Percentiles rank a stretch among this genome's conserved stretches.
phyloP scores from a whole-genome alignment of 73 alveolate species.

The Durusdinium trenchii region DNA sequence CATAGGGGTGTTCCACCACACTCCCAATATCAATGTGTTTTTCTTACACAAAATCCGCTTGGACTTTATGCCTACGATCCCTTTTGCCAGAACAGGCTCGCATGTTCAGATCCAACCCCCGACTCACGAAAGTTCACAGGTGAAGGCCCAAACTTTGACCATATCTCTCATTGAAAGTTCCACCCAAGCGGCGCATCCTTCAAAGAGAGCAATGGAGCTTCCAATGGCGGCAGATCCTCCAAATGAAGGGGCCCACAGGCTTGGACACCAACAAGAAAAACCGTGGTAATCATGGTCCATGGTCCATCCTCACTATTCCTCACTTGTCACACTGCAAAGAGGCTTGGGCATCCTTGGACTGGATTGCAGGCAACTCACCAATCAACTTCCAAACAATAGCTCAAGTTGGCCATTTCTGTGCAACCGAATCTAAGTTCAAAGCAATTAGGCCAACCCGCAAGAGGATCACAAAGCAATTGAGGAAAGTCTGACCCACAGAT shows the following conservation, averaged over 20 bases:
- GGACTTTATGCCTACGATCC: no score
- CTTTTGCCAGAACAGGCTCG: no score
- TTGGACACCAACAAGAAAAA: neutral
- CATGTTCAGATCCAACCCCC: no score
- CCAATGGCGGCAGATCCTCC: neutral
- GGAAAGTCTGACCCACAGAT: no score
- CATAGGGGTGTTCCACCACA: no score
- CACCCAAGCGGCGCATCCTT: conserved; percentile 28
- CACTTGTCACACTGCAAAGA: neutral
- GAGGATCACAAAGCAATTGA: neutral
- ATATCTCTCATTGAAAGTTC: no score
- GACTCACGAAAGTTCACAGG: no score
- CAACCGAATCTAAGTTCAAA: neutral
- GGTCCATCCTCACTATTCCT: neutral
- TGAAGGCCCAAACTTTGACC: no score
- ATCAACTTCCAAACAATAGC: no score
- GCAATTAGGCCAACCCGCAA: neutral
- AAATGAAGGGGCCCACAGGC: neutral
- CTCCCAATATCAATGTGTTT: no score
- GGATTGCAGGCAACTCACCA: neutral
- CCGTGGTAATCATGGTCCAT: neutral
- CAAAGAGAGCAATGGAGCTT: neutral
- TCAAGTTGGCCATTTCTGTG: no score
- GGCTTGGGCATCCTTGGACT: neutral
- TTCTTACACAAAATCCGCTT: no score